Evolutionary conservation across 805 yeast species (phyloP).

Genomic region (Clavispora vitiphila): DNA sequence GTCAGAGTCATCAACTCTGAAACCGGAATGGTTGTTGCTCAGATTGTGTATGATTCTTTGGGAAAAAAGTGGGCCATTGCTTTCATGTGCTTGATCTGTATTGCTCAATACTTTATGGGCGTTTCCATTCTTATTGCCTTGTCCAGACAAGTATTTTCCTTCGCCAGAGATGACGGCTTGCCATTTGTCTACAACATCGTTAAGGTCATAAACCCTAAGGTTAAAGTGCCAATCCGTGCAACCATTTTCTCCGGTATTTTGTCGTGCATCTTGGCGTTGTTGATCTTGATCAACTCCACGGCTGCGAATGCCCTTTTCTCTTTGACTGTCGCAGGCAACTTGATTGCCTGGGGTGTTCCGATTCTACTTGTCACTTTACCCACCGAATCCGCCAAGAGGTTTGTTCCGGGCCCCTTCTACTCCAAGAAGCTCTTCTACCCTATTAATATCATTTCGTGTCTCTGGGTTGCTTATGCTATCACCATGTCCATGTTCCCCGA

Average conservation of each 20-base stretch:
- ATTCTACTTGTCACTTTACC: slow-evolving; percentile 36
- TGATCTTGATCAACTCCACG: slow-evolving; percentile 5
- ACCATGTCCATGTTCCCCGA: slow-evolving; percentile 62
- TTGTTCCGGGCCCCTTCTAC: slow-evolving; percentile 64
- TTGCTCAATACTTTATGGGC: slow-evolving; percentile 63
- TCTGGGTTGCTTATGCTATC: slow-evolving; percentile 50
- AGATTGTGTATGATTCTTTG: slow-evolving; percentile 53
- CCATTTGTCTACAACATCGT: slow-evolving; percentile 35
- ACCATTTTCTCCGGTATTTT: slow-evolving; percentile 12
- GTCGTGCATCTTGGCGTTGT: slow-evolving; percentile 6
- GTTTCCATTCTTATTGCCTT: slow-evolving; percentile 55
- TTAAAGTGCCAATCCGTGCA: slow-evolving; percentile 61
- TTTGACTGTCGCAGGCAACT: slow-evolving; percentile 7
- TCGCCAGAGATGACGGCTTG: slow-evolving; percentile 69
- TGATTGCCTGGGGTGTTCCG: slow-evolving; percentile 8
- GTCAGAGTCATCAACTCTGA: slow-evolving; percentile 13
- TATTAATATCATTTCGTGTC: slow-evolving; percentile 38
- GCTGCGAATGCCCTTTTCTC: slow-evolving; percentile 11
- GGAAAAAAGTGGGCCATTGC: slow-evolving; percentile 47
- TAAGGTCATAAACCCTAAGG: slow-evolving; percentile 49
- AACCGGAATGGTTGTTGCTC: slow-evolving; percentile 58
- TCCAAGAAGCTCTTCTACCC: slow-evolving; percentile 46
- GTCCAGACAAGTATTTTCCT: slow-evolving; percentile 69
- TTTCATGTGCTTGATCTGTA: slow-evolving; percentile 49
- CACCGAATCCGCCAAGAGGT: slow-evolving; percentile 39